Base-by-base conservation (phyloP, 768 basidiomycete genomes). In the Hypsizygus marmoreus region DNA sequence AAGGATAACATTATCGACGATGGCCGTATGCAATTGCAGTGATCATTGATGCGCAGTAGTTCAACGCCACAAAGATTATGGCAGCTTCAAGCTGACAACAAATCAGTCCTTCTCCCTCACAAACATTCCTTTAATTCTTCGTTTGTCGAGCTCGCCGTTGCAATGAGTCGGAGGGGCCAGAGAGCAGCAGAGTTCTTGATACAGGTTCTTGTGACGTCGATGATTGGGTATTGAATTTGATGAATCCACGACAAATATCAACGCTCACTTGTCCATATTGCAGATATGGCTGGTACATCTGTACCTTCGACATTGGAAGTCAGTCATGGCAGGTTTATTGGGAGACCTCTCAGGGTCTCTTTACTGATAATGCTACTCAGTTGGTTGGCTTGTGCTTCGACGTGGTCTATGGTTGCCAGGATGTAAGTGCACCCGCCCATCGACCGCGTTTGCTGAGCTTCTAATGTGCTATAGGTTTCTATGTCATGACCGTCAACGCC, bases 231-330 rank as follows among this genome's bases (percentile, higher is more conserved):
- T 32, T 59, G 58, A 4, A 17, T 19, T 30, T 31, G 24, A 3
- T 6, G 19, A n/a, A 16, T 31, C 14, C 6, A 31, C 8, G 12
- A 33, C 31, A 24, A 22, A 6, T 16, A 19, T 17, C 28, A 6
- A 28, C 8, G 11, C 8, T 13, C 10, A 31, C 44, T 34, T 7
- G 7, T 17, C 24, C 13, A 40, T 13, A 30, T 25, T 2, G 29
- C 20, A 71, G 70, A 28, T 69, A 60, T 50, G 60, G 66, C 38
- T 69, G 64, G 67, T 69, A 67, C 51, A 44, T 66, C 11, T 53
- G 55, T 34, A 65, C 60, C 3, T 60, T 67, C 46, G 52, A 68
- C 20, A 47, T 71, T 34, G 67, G 66, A 36, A 36, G 69, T 68
- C 39, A 33, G 62, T 56, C 25, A 29, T 13, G 7, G 17, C 13